A percentile compares a stretch with the other conserved stretches of the same genome.
These are phyloP conservation scores for Amanita pallidorosea DNA, from an alignment of 768 basidiomycete species.

Conservation along the genomic window DNA sequence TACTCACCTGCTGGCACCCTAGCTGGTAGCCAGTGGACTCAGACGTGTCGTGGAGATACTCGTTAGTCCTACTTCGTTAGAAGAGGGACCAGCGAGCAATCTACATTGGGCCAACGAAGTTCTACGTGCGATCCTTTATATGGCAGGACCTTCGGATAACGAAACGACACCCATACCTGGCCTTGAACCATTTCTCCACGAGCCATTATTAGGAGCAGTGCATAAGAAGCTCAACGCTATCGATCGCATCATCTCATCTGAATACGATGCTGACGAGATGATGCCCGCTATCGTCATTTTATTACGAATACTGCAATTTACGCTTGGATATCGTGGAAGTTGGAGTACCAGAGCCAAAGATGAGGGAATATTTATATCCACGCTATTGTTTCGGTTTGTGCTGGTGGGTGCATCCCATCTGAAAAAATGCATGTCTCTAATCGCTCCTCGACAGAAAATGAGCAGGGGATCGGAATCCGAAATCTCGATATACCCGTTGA, in stretches of 20 bases:
- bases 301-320: conserved; percentile 62
- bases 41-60: conserved; percentile 52
- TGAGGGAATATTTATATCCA: conserved; percentile 28
- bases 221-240: conserved; percentile 31
- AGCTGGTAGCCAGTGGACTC: conserved; percentile 74
- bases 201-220: conserved; percentile 43
- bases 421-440: too few relatives aligned
- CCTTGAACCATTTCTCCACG: conserved; percentile 47
- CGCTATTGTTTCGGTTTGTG: conserved; percentile 35
- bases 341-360: conserved; percentile 47
- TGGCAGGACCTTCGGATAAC: conserved; percentile 55
- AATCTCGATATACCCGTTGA: conserved; percentile 47
- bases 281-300: conserved; percentile 36
- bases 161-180: conserved; percentile 28
- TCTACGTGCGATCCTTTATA: conserved; percentile 55
- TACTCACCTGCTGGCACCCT: neutral
- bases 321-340: conserved; percentile 48
- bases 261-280: neutral
- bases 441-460: conserved; percentile 31
- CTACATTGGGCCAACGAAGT: conserved; percentile 54
- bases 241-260: conserved; percentile 8
- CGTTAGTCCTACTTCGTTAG: conserved; percentile 18
- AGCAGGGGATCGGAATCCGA: conserved; percentile 44
- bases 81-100: conserved; percentile 22
- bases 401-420: conserved; percentile 29